phyloP scores from a whole-genome alignment of 208 protist species.

The Porcisia hertigi region DNA sequence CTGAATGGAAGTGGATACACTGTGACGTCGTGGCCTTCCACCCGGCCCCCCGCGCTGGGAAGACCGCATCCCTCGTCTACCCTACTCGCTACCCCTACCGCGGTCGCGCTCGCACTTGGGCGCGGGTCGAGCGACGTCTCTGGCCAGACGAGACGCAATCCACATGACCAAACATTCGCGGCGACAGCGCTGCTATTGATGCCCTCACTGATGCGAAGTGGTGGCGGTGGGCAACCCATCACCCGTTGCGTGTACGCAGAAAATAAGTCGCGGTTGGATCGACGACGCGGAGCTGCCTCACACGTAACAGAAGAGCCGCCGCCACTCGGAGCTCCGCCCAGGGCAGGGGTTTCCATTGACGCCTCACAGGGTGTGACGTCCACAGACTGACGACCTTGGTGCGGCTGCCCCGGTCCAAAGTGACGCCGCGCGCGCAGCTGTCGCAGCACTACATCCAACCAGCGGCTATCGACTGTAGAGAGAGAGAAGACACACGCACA shows the following conservation, averaged over 20 bases:
- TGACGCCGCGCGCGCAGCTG: neutral
- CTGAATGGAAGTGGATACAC: neutral
- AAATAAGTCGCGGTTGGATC: too few relatives aligned
- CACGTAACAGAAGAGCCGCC: neutral
- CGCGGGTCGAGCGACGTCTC: neutral
- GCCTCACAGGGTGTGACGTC: neutral
- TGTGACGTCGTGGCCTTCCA: neutral
- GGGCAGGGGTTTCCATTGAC: neutral
- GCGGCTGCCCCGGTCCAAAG: neutral
- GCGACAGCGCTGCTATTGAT: neutral
- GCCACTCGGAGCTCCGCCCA: neutral
- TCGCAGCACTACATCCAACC: constrained; percentile 4
- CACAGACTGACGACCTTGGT: neutral
- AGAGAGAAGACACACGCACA: constrained; percentile 10
- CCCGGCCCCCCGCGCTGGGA: neutral
- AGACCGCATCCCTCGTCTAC: neutral
- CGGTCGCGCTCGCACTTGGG: neutral
- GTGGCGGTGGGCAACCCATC: neutral
- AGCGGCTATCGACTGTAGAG: neutral
- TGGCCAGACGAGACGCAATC: constrained; percentile 1
- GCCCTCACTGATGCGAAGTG: neutral
- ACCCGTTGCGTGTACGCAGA: constrained; percentile 2
- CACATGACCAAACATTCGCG: neutral
- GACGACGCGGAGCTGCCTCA: neutral
- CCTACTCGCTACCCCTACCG: neutral